Evolutionary conservation across 2,329 filamentous ascomycete genomes (phyloP).

Genomic region (Nannizziopsis barbatae): DNA sequence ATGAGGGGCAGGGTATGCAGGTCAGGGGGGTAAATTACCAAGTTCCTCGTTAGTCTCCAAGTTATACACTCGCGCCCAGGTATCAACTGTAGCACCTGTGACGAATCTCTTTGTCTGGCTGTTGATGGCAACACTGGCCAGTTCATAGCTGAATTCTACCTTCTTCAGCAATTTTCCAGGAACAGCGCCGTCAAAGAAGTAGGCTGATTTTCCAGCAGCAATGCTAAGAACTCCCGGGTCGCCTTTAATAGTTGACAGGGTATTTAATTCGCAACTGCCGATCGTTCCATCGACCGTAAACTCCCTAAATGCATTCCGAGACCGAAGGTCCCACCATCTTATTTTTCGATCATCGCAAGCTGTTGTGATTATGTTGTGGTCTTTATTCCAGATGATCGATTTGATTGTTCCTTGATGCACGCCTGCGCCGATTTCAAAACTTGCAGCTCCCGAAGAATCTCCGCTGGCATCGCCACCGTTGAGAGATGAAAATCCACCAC

Average conservation of each 20-base stretch:
- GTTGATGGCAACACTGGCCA: slow-evolving; percentile 83
- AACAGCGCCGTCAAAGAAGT: slow-evolving; percentile 71
- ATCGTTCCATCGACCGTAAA: slow-evolving; percentile 73
- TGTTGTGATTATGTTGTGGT: slow-evolving; percentile 80
- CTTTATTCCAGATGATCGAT: slow-evolving; percentile 85
- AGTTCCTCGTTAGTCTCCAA: slow-evolving; percentile 75
- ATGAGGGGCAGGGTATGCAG: not conserved
- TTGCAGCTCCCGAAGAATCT: slow-evolving; percentile 47
- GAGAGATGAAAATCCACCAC: slow-evolving; percentile 22
- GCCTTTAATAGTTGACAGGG: slow-evolving; percentile 49
- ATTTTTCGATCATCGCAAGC: slow-evolving; percentile 83
- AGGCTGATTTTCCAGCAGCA: slow-evolving; percentile 84
- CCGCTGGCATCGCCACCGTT: slow-evolving; percentile 24
- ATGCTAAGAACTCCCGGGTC: slow-evolving; percentile 69
- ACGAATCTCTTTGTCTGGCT: slow-evolving; percentile 70
- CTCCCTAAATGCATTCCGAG: slow-evolving; percentile 61
- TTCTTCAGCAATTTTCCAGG: slow-evolving; percentile 66
- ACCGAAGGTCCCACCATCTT: slow-evolving; percentile 85
- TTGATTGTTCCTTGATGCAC: slow-evolving; percentile 84
- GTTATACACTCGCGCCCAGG: slow-evolving; percentile 91
- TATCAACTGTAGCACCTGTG: slow-evolving; percentile 81
- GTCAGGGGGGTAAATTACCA: slow-evolving; percentile 38
- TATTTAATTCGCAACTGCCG: slow-evolving; percentile 81
- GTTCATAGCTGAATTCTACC: slow-evolving; percentile 67
- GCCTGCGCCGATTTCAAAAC: slow-evolving; percentile 79